Evolutionary conservation across 352 stramenopile species (phyloP).

Genomic region (Phytophthora uliginosa): DNA sequence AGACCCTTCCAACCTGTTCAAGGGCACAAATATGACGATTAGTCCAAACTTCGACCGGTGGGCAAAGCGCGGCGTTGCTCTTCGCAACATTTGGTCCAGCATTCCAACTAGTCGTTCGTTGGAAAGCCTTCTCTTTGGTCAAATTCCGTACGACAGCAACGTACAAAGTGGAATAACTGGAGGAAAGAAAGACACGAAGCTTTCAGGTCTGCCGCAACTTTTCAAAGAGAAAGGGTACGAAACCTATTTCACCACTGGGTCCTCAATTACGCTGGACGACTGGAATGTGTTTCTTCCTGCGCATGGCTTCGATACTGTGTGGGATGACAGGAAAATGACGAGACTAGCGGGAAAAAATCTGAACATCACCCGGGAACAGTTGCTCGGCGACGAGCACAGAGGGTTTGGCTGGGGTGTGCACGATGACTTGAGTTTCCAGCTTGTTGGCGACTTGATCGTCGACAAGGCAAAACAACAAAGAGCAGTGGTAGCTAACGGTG

Average conservation of each 20-base stretch:
- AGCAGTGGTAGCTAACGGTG: constrained; percentile 7
- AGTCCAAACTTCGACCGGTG: constrained; percentile 58
- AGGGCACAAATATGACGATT: constrained; percentile 34
- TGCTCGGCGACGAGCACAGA: constrained; percentile 20
- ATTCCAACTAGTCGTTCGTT: constrained; percentile 65
- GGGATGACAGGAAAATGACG: constrained; percentile 41
- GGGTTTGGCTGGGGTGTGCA: constrained; percentile 52
- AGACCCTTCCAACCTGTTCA: constrained; percentile 42
- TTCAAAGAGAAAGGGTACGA: constrained; percentile 60
- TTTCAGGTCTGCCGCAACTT: constrained; percentile 59
- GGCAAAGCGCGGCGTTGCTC: constrained; percentile 51
- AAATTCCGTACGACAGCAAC: constrained; percentile 60
- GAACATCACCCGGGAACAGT: constrained; percentile 39
- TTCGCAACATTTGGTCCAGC: constrained; percentile 65
- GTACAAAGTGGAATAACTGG: constrained; percentile 51
- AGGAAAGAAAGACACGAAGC: constrained; percentile 31
- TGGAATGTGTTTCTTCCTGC: constrained; percentile 58
- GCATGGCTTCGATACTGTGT: constrained; percentile 57
- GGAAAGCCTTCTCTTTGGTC: constrained; percentile 62
- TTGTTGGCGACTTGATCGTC: constrained; percentile 51
- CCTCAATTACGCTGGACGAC: constrained; percentile 37
- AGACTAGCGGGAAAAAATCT: constrained; percentile 36
- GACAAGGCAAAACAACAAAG: constrained; percentile 44
- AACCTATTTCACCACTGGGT: constrained; percentile 60
- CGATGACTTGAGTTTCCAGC: constrained; percentile 51